phyloP scores from a whole-genome alignment of 306 rosid genomes.

The Dryas alaskensis region DNA sequence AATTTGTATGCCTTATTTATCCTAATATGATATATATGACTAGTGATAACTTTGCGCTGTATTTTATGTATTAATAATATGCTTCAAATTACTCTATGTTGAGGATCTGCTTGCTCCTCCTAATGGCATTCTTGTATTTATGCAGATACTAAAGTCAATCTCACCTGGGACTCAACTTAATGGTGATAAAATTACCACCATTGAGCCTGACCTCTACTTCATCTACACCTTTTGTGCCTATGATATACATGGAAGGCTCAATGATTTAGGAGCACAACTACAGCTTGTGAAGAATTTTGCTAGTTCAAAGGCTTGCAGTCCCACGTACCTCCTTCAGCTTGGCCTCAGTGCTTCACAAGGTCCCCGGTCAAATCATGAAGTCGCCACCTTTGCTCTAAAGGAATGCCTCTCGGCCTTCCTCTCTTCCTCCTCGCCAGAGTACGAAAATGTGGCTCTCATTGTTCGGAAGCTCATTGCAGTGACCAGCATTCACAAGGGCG shows the following conservation, averaged over 20 bases:
- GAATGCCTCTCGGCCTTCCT: slow-evolving; percentile 77
- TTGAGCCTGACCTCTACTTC: slow-evolving; percentile 63
- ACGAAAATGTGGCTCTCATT: slow-evolving; percentile 60
- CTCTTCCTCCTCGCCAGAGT: slow-evolving; percentile 68
- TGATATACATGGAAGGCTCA: slow-evolving; percentile 77
- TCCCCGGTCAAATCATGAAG: slow-evolving; percentile 62
- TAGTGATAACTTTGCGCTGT: neutral
- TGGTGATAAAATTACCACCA: slow-evolving; percentile 37
- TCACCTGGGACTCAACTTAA: slow-evolving; percentile 38
- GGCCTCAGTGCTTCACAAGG: slow-evolving; percentile 78
- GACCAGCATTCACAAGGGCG: slow-evolving; percentile 70
- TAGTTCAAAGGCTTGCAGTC: slow-evolving; percentile 64
- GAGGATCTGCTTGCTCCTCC: slow-evolving; percentile 21
- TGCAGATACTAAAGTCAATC: slow-evolving; percentile 73
- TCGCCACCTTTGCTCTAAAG: slow-evolving; percentile 66
- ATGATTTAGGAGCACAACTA: slow-evolving; percentile 57
- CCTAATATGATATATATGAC: neutral
- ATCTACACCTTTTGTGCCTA: slow-evolving; percentile 67
- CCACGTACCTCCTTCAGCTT: slow-evolving; percentile 69
- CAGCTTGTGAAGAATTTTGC: slow-evolving; percentile 55
- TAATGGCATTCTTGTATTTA: slow-evolving; percentile 28
- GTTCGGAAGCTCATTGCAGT: slow-evolving; percentile 71
- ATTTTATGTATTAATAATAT: slow-evolving; percentile 14
- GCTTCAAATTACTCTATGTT: slow-evolving; percentile 3
- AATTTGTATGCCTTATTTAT: slow-evolving; percentile 1